Percentiles rank a stretch among this genome's conserved stretches.
Conservation (phyloP, 2,329 filamentous ascomycete genomes). For the Chaetomium sp. region DNA sequence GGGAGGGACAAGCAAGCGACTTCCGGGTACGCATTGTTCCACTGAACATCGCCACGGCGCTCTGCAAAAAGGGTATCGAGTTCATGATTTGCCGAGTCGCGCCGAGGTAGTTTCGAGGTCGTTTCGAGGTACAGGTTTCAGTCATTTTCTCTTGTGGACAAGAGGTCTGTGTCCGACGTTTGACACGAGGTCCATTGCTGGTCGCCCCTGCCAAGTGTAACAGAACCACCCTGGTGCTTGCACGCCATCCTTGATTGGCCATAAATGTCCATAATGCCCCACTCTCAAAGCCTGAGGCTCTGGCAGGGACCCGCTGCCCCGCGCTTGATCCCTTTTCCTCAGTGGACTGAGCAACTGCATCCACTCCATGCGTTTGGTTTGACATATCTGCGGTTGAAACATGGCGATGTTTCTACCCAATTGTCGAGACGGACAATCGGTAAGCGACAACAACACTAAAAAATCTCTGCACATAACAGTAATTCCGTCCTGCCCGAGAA, state of each 20-base stretch:
- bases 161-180: constrained; percentile 45
- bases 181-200: constrained; percentile 43
- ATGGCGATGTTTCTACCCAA: constrained; percentile 39
- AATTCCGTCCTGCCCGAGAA: constrained; percentile 24
- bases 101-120: constrained; percentile 24
- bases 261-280: constrained; percentile 13
- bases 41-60: background rate
- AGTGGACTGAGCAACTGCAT: constrained; percentile 4
- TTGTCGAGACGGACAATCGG: constrained; percentile 19
- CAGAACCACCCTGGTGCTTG: constrained; percentile 32
- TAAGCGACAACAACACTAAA: constrained; percentile 2
- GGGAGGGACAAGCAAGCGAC: constrained; percentile 11
- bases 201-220: constrained; percentile 42
- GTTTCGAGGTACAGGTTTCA: constrained; percentile 31
- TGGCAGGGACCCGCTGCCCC: constrained; percentile 29
- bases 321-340: constrained; percentile 10
- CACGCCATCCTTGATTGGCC: constrained; percentile 29
- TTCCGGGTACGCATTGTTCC: constrained; percentile 16
- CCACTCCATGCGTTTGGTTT: constrained; percentile 39
- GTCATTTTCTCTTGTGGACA: constrained; percentile 23
- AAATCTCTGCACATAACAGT: background rate
- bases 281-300: constrained; percentile 31
- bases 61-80: background rate
- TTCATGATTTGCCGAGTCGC: constrained; percentile 20
- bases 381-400: constrained; percentile 41